These are phyloP conservation scores for Plenodomus lindquistii DNA, from an alignment of 2,329 filamentous ascomycete genomes.

Conservation along the genomic window DNA sequence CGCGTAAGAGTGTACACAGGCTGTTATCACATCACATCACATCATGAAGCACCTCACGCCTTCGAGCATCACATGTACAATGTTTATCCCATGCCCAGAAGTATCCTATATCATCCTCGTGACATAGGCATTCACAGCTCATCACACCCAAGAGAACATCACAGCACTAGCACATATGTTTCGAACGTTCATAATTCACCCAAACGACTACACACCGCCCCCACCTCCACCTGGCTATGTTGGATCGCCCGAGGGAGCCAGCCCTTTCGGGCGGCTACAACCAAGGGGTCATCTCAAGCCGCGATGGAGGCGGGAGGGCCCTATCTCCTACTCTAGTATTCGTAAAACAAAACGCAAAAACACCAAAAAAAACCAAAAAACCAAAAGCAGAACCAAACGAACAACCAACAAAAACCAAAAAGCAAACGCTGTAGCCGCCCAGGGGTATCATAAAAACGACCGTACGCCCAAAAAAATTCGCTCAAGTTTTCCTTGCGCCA, in stretches of 20 bases:
- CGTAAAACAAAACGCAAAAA: constrained; percentile 1
- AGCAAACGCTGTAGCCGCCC: constrained; percentile 5
- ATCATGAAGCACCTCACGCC: no score
- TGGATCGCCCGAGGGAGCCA: constrained; percentile 19
- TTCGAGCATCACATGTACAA: no score
- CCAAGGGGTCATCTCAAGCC: constrained; percentile 22
- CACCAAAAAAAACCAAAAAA: constrained; percentile 7
- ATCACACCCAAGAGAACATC: neutral
- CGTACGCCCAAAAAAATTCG: constrained; percentile 12
- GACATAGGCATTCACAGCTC: no score
- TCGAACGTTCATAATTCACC: neutral
- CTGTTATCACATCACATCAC: no score
- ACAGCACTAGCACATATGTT: neutral
- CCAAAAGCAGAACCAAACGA: no score
- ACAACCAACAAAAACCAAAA: constrained; percentile 6
- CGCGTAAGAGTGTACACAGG: no score
- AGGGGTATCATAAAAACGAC: constrained; percentile 31
- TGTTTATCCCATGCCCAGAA: no score
- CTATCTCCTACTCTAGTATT: no score
- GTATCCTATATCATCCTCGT: no score
- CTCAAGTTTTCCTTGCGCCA: neutral
- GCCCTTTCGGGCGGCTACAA: constrained; percentile 26
- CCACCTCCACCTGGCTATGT: constrained; percentile 20
- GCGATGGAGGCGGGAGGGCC: constrained; percentile 6
- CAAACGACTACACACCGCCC: neutral